phyloP scores from a whole-genome alignment of 1,284 basidiomycete genomes.

The Vanrija pseudolonga region DNA sequence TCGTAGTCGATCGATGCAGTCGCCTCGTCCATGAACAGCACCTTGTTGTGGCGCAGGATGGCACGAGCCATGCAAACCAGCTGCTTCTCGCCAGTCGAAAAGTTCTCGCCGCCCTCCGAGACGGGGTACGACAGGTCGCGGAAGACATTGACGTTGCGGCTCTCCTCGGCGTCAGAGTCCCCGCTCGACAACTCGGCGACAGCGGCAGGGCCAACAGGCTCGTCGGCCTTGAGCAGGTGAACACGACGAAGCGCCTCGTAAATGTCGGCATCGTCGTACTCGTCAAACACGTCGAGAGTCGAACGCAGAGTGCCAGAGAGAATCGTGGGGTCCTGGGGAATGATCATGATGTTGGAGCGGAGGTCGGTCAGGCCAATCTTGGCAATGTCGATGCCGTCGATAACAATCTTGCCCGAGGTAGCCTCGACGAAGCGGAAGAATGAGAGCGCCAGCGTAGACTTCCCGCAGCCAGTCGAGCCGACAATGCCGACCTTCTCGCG shows the following conservation, averaged over 20 bases:
- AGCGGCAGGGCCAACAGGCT: slow-evolving; percentile 48
- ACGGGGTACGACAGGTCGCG: slow-evolving; percentile 77
- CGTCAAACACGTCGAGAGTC: slow-evolving; percentile 84
- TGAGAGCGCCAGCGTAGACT: slow-evolving; percentile 79
- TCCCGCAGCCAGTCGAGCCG: slow-evolving; percentile 73
- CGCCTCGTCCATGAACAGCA: slow-evolving; percentile 78
- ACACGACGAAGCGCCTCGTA: slow-evolving; percentile 84
- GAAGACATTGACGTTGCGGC: slow-evolving; percentile 78
- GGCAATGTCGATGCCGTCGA: slow-evolving; percentile 82
- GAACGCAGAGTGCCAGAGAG: slow-evolving; percentile 80
- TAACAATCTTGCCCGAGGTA: slow-evolving; percentile 69
- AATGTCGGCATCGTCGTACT: slow-evolving; percentile 80
- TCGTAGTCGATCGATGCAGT: slow-evolving; percentile 62
- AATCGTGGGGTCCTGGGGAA: slow-evolving; percentile 92
- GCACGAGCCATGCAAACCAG: slow-evolving; percentile 79
- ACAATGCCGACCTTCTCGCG: slow-evolving; percentile 75
- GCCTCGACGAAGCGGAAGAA: slow-evolving; percentile 97
- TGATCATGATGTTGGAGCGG: slow-evolving; percentile 74
- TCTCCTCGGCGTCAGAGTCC: slow-evolving; percentile 36
- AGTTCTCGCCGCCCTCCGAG: slow-evolving; percentile 71
- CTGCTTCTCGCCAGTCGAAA: slow-evolving; percentile 84
- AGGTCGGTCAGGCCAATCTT: slow-evolving; percentile 84
- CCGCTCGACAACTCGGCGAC: slow-evolving; percentile 1
- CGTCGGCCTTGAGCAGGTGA: slow-evolving; percentile 61
- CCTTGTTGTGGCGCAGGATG: slow-evolving; percentile 67